Percentiles rank a stretch among this genome's conserved stretches.
These are phyloP conservation scores for Clonostachys sp. DNA, from an alignment of 2,329 filamentous ascomycete species.

Conservation along the genomic window DNA sequence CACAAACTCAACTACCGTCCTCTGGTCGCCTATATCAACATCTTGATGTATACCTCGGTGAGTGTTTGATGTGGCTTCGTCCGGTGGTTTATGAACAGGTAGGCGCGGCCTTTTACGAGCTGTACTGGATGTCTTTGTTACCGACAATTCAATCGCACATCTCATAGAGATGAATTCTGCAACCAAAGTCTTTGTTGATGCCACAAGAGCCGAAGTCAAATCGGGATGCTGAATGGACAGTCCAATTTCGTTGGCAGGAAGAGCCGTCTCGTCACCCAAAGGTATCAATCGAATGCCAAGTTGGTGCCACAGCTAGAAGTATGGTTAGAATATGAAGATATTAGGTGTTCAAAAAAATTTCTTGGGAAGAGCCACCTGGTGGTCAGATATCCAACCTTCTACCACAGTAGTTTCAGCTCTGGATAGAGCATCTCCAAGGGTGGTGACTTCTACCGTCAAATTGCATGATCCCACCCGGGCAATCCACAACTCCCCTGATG, in stretches of 20 bases:
- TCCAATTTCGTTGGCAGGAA: slow-evolving; percentile 10
- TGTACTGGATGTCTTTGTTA: not conserved
- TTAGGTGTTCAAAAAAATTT: too few relatives aligned
- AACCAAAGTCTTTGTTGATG: slow-evolving; percentile 15
- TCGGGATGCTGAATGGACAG: slow-evolving; percentile 31
- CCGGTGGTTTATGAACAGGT: too few relatives aligned
- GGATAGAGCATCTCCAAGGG: slow-evolving; percentile 7
- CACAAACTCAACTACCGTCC: too few relatives aligned
- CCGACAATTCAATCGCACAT: slow-evolving; percentile 15
- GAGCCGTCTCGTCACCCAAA: not conserved
- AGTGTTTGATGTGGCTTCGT: too few relatives aligned
- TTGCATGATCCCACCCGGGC: slow-evolving; percentile 18
- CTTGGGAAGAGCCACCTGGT: slow-evolving; percentile 13
- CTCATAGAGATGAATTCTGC: slow-evolving; percentile 16
- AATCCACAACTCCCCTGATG: slow-evolving; percentile 22
- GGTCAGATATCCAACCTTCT: slow-evolving; percentile 11
- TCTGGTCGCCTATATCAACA: too few relatives aligned
- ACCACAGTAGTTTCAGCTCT: slow-evolving; percentile 6
- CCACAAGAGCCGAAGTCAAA: slow-evolving; percentile 18
- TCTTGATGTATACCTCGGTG: too few relatives aligned
- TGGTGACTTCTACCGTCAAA: slow-evolving; percentile 16
- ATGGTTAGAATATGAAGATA: not conserved
- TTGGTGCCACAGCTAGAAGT: slow-evolving; percentile 20
- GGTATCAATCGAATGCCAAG: slow-evolving; percentile 18
- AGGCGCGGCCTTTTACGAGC: too few relatives aligned